These are phyloP conservation scores for Clarireedia monteithiana DNA, from an alignment of 2,329 filamentous ascomycete genomes.

Conservation along the genomic window DNA sequence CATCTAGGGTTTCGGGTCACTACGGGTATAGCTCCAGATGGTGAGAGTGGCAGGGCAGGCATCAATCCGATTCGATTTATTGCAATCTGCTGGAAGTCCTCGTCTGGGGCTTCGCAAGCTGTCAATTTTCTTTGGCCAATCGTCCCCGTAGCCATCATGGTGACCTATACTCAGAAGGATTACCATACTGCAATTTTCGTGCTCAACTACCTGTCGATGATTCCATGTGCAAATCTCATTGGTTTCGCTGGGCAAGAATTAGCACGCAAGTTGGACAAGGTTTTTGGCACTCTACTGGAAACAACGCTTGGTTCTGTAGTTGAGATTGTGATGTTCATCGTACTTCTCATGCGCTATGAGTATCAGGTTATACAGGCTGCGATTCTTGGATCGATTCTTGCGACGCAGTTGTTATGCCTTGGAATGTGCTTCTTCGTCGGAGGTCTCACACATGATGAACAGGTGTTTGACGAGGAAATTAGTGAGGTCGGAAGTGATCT, in stretches of 20 bases:
- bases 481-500: slow-evolving; percentile 73
- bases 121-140: slow-evolving; percentile 71
- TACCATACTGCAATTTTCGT: slow-evolving; percentile 58
- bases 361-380: slow-evolving; percentile 73
- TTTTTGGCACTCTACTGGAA: slow-evolving; percentile 55
- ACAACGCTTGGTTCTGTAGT: slow-evolving; percentile 65
- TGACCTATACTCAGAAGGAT: slow-evolving; percentile 47
- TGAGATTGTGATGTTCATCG: slow-evolving; percentile 76
- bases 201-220: slow-evolving; percentile 68
- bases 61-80: slow-evolving; percentile 58
- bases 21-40: slow-evolving; percentile 38
- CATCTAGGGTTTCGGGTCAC: slow-evolving; percentile 25
- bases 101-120: slow-evolving; percentile 51
- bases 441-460: slow-evolving; percentile 58
- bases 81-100: slow-evolving; percentile 54
- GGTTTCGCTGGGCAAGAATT: slow-evolving; percentile 68
- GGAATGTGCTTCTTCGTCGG: slow-evolving; percentile 75
- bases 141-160: slow-evolving; percentile 62
- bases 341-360: slow-evolving; percentile 48
- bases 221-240: slow-evolving; percentile 67
- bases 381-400: slow-evolving; percentile 75
- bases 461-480: slow-evolving; percentile 66
- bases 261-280: slow-evolving; percentile 67
- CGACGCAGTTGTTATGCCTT: slow-evolving; percentile 73
- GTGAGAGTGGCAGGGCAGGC: slow-evolving; percentile 61